Base-by-base conservation (phyloP, 2,329 filamentous ascomycete genomes). In the Colletotrichum liriopes region DNA sequence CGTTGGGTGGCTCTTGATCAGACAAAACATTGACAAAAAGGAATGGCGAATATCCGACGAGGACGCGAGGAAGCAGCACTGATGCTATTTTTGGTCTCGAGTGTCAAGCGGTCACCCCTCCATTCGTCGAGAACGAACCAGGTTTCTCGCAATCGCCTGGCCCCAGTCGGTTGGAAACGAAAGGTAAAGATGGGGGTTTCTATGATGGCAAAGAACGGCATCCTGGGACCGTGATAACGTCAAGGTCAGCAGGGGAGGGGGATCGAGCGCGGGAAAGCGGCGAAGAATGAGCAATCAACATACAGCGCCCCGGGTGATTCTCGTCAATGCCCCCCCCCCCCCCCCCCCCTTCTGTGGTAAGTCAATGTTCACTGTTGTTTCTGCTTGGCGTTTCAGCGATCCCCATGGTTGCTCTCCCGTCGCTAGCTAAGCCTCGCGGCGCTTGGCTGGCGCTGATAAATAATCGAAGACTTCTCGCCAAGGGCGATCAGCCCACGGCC, bases 361-460 rank as follows among this genome's bases (percentile, higher is more conserved):
- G 45, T 55, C 45, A 47, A 59, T 32, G 32, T 43, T 60, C 45
- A 12, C 54, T 63, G 59, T 55, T 65, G 69, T 72, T 72, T 72
- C 69, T 60, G 59, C 69, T 72, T 69, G 65, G 69, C 65, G 69
- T 72, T 72, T 72, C 69, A 69, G 59, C 54, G 69, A 72, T 65
- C 59, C 58, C 54, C 54, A 55, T 67, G 65, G 47, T 49, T 69
- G 45, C 45, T 65, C 41, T 72, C 59, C 65, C 54, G 65, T 61
- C 69, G 45, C 69, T 65, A 63, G 56, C 56, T 9, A 35, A 68
- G 65, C 64, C 35, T 71, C 64, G 47, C 20, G 32, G 37, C 58
- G 49, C 55, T 41, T 51, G 47, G 68, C 39, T 35, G 9, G 6
- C 14, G 45, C 14, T 14, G 41, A 18, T 20, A 18, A 20, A 35